phyloP scores from a whole-genome alignment of 2,329 filamentous ascomycete genomes.

The Amylocarpus encephaloides region DNA sequence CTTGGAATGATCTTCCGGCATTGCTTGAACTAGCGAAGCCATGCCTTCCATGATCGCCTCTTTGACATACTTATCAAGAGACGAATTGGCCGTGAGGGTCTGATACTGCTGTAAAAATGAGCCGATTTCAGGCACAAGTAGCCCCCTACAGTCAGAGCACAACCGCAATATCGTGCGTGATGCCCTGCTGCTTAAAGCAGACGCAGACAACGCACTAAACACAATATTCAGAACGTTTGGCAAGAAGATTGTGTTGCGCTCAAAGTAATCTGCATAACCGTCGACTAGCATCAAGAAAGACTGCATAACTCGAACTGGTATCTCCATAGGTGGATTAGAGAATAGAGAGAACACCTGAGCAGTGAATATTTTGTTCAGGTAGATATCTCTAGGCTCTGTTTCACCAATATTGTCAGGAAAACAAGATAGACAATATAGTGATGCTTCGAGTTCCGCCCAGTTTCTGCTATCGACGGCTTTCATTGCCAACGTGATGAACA shows the following conservation, averaged over 20 bases:
- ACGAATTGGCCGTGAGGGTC: slow-evolving; percentile 51
- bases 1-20: slow-evolving; percentile 51
- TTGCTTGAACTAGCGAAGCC: slow-evolving; percentile 67
- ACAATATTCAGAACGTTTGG: slow-evolving; percentile 67
- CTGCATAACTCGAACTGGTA: slow-evolving; percentile 59
- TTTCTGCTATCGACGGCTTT: slow-evolving; percentile 42
- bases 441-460: slow-evolving; percentile 56
- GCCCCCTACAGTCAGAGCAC: slow-evolving; percentile 67
- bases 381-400: slow-evolving; percentile 49
- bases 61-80: slow-evolving; percentile 62
- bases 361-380: slow-evolving; percentile 56
- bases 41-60: slow-evolving; percentile 70
- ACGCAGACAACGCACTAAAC: slow-evolving; percentile 61
- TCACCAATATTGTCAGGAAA: slow-evolving; percentile 61
- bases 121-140: slow-evolving; percentile 59
- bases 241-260: slow-evolving; percentile 59
- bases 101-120: slow-evolving; percentile 68
- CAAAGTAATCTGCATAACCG: slow-evolving; percentile 70
- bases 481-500: slow-evolving; percentile 50
- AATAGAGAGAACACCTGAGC: slow-evolving; percentile 52
- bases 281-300: slow-evolving; percentile 66
- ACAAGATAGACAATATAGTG: slow-evolving; percentile 57
- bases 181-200: slow-evolving; percentile 57
- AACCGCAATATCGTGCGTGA: slow-evolving; percentile 69
- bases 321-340: slow-evolving; percentile 40